Percentiles rank a stretch among this genome's conserved stretches.
phyloP scores from a whole-genome alignment of 2,329 filamentous ascomycete genomes.

The Cordyceps fumosorosea region DNA sequence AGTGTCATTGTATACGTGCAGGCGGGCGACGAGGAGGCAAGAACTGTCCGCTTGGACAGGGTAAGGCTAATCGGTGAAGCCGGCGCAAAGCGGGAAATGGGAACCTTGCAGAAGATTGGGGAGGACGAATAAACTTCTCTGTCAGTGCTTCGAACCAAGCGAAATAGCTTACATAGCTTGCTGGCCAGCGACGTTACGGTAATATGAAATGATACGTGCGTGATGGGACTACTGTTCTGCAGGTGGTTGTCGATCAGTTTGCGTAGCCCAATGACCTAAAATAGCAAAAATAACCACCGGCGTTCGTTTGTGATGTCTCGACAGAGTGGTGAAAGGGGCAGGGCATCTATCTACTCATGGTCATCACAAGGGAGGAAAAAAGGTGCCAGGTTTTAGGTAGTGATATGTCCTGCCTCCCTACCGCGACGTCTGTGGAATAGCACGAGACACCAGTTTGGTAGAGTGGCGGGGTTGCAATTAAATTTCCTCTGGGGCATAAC shows the following conservation, averaged over 20 bases:
- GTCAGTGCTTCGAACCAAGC: not conserved
- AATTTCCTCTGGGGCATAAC: conserved; percentile 69
- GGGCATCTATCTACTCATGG: not conserved
- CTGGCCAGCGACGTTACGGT: conserved; percentile 4
- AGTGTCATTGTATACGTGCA: conserved; percentile 84
- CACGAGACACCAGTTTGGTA: conserved; percentile 35
- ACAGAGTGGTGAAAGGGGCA: no score
- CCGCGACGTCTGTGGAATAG: conserved; percentile 23
- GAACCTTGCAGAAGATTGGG: conserved; percentile 90
- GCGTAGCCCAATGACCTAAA: not conserved
- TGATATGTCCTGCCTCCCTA: conserved; percentile 41
- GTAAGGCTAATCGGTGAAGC: conserved; percentile 78
- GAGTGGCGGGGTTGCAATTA: conserved; percentile 66
- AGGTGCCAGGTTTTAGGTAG: conserved; percentile 23
- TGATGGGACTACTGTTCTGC: not conserved
- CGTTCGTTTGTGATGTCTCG: not conserved
- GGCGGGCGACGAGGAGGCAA: conserved; percentile 73
- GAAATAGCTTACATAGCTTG: not conserved
- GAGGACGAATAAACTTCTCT: conserved; percentile 52
- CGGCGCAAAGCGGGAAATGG: conserved; percentile 87
- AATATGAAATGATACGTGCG: not conserved
- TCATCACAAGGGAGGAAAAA: not conserved
- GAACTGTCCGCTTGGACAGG: conserved; percentile 79
- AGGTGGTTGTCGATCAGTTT: not conserved
- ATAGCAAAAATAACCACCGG: not conserved